These are phyloP conservation scores for Nakazawaea populi DNA, from an alignment of 805 yeast species.

Conservation along the genomic window DNA sequence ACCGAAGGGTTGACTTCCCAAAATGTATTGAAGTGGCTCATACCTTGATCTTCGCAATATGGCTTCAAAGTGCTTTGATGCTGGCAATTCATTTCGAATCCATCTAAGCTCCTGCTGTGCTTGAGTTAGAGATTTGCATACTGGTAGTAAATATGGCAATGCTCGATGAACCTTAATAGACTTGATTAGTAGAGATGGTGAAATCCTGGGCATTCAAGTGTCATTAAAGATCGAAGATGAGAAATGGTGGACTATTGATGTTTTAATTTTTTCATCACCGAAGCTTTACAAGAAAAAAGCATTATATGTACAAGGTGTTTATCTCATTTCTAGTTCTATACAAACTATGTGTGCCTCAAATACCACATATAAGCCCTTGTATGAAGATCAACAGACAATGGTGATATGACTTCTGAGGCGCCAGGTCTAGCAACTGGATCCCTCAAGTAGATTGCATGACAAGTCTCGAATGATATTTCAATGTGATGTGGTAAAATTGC, in stretches of 20 bases:
- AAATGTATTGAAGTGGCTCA: slow-evolving; percentile 78
- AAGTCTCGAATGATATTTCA: slow-evolving; percentile 83
- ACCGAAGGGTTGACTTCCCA: slow-evolving; percentile 88
- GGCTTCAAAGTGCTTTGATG: slow-evolving; percentile 42
- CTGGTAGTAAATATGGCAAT: slow-evolving; percentile 20
- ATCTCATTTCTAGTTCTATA: not conserved
- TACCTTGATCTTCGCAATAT: slow-evolving; percentile 42
- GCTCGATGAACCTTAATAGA: not conserved
- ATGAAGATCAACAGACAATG: slow-evolving; percentile 75
- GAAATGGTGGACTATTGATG: no score
- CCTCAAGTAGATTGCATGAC: slow-evolving; percentile 94
- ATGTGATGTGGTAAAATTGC: slow-evolving; percentile 89
- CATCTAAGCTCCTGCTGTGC: slow-evolving; percentile 60
- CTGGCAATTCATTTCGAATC: slow-evolving; percentile 55
- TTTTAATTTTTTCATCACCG: no score
- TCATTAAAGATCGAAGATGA: not conserved
- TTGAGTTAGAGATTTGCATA: slow-evolving; percentile 20
- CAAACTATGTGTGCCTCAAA: slow-evolving; percentile 35
- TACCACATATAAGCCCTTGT: slow-evolving; percentile 96
- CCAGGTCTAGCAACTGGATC: slow-evolving; percentile 98
- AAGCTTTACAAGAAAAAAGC: no score
- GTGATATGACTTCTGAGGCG: slow-evolving; percentile 90
- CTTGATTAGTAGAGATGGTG: not conserved
- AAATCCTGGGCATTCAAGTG: slow-evolving; percentile 5
- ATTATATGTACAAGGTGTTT: not conserved